Base-by-base conservation (phyloP, 179 eudicot species). In the Heliamphora pulchella region DNA sequence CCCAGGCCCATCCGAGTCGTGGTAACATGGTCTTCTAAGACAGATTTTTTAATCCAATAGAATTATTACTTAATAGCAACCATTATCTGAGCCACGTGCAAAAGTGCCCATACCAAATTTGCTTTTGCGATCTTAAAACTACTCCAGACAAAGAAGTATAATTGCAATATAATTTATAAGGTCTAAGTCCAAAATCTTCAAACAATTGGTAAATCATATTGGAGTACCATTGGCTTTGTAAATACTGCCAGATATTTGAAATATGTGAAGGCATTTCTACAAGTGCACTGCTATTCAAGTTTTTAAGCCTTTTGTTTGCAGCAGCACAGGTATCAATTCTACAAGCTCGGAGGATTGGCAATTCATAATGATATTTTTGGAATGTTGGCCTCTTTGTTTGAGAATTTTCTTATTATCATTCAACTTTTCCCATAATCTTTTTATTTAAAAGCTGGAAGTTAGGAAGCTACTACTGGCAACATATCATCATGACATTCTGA, bases 91-190 rank as follows among this genome's bases (percentile, higher is more conserved):
- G 17, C 20, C 20, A 43, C 59, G 8, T 70, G 74, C 53, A 70
- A 15, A 53, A 72, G 43, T 72, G 14, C 76, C 65, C 43, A 72
- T 55, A 50, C 20, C 11, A 53, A 9, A 72, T 39, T 72, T 51
- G 61, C 7, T 20, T 71, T 72, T 4, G 22, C 50, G 0, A 68
- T 43, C 59, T 20, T 17, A 9, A 6, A 53, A 48, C 39, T 6
- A 59, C 48, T 14, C 55, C 51, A 57, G 7, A 22, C 71, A 72
- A 57, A 79, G 43, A 79, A 79, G 47, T 69, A 69, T 59, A 68
- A 72, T 2, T 18, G 44, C 61, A 10, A 72, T 51, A 72, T 10
- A 10, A 58, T 48, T 20, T 8, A 50, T 2, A 64, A 43, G 22
- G 22, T 64, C 3, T 20, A 41, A 13, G 48, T 17, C 13, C 48